Evolutionary conservation across 2,329 filamentous ascomycete species (phyloP).

Genomic region (Trichoderma afroharzianum): DNA sequence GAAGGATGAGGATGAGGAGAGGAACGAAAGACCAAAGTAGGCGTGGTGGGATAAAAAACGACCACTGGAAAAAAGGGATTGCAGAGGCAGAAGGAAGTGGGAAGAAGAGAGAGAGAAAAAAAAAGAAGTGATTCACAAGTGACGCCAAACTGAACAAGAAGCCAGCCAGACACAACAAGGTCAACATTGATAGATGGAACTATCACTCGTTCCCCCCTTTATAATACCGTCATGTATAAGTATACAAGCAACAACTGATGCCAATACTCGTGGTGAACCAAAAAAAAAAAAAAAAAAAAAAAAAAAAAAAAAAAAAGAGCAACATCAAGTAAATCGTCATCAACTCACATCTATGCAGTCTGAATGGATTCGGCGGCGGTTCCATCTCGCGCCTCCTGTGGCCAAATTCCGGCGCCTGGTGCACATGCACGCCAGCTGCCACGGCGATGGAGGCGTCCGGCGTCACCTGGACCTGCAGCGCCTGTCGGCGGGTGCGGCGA

Average conservation of each 20-base stretch:
- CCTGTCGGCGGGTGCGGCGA: slow-evolving; percentile 8
- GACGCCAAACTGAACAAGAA: not conserved
- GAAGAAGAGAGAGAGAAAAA: not conserved
- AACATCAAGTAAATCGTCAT: not conserved
- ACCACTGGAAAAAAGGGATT: not conserved
- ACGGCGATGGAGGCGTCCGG: slow-evolving; percentile 10
- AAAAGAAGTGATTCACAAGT: not conserved
- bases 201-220: not conserved
- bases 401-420: slow-evolving; percentile 23
- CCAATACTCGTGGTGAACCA: not conserved
- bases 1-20: not conserved
- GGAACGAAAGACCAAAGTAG: not conserved
- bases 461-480: slow-evolving; percentile 20
- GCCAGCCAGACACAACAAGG: not conserved
- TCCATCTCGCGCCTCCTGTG: slow-evolving; percentile 20
- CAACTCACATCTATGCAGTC: slow-evolving; percentile 35
- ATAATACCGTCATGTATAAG: not conserved
- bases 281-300: not conserved
- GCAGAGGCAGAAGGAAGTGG: not conserved
- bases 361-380: slow-evolving; percentile 35
- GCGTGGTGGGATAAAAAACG: not conserved
- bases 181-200: not conserved
- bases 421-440: slow-evolving; percentile 20
- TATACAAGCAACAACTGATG: not conserved
- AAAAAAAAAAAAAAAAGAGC: not conserved